Percentiles rank a stretch among this genome's conserved stretches.
phyloP scores from a whole-genome alignment of 208 protist genomes.

The Willaertia magna region DNA sequence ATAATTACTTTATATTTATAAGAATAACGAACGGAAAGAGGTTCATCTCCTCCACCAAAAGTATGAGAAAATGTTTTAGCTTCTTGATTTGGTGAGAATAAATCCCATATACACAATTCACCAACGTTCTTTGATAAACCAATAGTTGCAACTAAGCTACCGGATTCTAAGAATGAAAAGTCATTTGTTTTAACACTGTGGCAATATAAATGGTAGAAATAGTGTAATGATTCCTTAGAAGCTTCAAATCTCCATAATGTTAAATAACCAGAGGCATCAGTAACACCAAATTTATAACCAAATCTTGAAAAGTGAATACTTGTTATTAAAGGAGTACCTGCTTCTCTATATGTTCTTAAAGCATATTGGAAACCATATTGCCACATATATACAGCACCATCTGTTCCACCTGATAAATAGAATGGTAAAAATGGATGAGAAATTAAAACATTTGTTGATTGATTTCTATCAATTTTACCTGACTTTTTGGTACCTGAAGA shows the following conservation, averaged over 20 bases:
- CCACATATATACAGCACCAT: constrained; percentile 17
- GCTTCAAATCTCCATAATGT: constrained; percentile 20
- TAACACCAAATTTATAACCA: constrained; percentile 18
- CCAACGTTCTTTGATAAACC: not conserved
- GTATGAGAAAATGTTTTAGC: not conserved
- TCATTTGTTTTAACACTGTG: not conserved
- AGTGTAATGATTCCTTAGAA: not conserved
- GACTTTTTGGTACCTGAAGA: not conserved
- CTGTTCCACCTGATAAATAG: constrained; percentile 16
- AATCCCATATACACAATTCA: constrained; percentile 11
- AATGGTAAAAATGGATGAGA: constrained; percentile 21
- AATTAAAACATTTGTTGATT: not conserved
- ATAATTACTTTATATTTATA: not conserved
- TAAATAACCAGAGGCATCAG: not conserved
- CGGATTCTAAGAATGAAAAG: constrained; percentile 13
- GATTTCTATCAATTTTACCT: not conserved
- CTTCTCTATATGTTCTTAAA: not conserved
- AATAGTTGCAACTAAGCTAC: constrained; percentile 1
- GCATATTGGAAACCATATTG: not conserved
- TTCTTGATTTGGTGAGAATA: not conserved
- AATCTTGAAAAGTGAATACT: not conserved
- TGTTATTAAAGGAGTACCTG: not conserved
- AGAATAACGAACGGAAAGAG: not conserved
- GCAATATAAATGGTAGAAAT: not conserved
- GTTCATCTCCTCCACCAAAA: not conserved